Evolutionary conservation across 2,329 filamentous ascomycete species (phyloP), one percentile per base, ranked within the genome.

Genomic region (Exserohilum rostratum): DNA sequence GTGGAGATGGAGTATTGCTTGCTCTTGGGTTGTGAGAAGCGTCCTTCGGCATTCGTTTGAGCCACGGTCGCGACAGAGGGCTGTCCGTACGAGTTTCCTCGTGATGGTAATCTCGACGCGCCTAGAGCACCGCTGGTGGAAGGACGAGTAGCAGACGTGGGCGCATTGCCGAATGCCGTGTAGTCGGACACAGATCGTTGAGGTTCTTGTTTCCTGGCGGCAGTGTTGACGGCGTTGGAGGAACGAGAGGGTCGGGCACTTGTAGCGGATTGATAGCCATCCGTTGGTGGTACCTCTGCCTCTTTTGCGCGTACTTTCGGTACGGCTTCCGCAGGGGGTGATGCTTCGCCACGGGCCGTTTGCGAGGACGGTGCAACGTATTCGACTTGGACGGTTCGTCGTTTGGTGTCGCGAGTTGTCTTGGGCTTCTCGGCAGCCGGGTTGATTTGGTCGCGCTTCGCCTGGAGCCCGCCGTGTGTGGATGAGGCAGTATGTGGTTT

Each of bases 381-480:
- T 79, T 99, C 95, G 57, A 99, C 90, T 77, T 99, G 95, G 0
- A 99, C 91, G 0, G 95, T 99, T 66, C 93, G 87, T 53, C 95
- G 87, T 78, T 98, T 98, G 67, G 89, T 89, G 72, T 97, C 93
- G 64, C 92, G 89, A 29, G 80, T 76, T 6, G 82, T 78, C 73
- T 90, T 90, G 37, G 85, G 83, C 67, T 87, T 87, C 27, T 85
- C 79, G 38, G 80, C 78, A 54, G 89, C 85, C 6, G 85, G 80
- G 49, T 92, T 90, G 63, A 91, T 83, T 64, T 88, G 90, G 54
- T 88, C 89, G 66, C 90, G 87, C 61, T 91, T 90, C 72, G 87
- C 87, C 39, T 81, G 82, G 54, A 93, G 79, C 17, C 90, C 90
- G 46, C 80, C 83, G 61, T 68, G 67, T 6, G 80, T 76, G 34